A percentile compares a stretch with the other conserved stretches of the same genome.
phyloP scores from a whole-genome alignment of 75 land plant genomes.

The Picea glauca region DNA sequence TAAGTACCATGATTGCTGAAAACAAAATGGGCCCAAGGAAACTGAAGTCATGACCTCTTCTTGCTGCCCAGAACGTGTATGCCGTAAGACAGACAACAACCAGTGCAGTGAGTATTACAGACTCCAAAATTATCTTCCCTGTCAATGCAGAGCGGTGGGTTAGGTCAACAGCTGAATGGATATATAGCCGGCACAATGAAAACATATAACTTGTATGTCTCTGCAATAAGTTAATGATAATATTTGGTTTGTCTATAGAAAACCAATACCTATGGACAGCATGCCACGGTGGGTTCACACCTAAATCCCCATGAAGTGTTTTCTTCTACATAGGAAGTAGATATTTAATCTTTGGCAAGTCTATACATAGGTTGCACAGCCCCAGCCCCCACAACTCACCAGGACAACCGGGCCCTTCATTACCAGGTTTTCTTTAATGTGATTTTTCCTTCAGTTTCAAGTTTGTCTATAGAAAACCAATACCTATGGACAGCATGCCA shows the following conservation, averaged over 20 bases:
- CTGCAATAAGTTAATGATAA: not conserved
- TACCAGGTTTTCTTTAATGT: too few relatives aligned
- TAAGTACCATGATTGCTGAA: slow-evolving; percentile 26
- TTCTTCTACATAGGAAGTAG: not conserved
- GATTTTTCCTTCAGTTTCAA: too few relatives aligned
- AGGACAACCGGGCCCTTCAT: too few relatives aligned
- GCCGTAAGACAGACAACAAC: slow-evolving; percentile 61
- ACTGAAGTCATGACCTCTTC: slow-evolving; percentile 64
- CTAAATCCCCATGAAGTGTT: not conserved
- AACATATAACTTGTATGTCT: not conserved
- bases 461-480: too few relatives aligned
- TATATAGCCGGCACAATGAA: not conserved
- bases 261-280: too few relatives aligned
- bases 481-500: too few relatives aligned
- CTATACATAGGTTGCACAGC: too few relatives aligned
- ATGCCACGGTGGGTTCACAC: not conserved
- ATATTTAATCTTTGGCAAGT: not conserved
- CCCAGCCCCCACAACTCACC: too few relatives aligned
- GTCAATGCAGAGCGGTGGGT: slow-evolving; percentile 10
- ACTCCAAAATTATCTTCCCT: slow-evolving; percentile 75
- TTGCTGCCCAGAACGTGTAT: slow-evolving; percentile 91
- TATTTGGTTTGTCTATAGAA: not conserved
- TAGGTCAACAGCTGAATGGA: not conserved
- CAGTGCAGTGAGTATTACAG: slow-evolving; percentile 57
- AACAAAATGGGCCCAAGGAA: slow-evolving; percentile 48